Evolutionary conservation across 1,284 basidiomycete species (phyloP), one percentile per base, ranked within the genome.

Genomic region (Apiotrichum montevideense): DNA sequence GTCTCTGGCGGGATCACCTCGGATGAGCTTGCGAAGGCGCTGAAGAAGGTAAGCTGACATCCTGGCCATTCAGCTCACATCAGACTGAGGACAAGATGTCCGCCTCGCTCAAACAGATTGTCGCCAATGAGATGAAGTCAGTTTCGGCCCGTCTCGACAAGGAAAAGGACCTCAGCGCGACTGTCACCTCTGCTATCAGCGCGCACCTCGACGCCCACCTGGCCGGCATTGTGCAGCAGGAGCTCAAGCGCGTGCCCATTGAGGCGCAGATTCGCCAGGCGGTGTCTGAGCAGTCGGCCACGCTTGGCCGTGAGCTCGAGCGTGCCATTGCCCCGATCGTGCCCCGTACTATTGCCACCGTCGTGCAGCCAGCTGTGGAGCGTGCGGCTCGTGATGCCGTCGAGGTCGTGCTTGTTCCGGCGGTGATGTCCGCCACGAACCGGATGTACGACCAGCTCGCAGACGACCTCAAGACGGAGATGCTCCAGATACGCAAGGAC

Each of bases 391-490:
- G 65, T 7, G 66, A 66, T 6, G 55, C 60, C 0, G 52, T 73
- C 3, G 49, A 65, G 35, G 57, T 55, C 14, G 53, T 59, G 9
- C 54, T 74, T 9, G 54, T 71, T 4, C 71, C 72, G 0, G 66
- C 66, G 0, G 59, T 72, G 11, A 53, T 54, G 11, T 42, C 40
- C 6, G 62, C 64, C 6, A 61, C 58, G 9, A 58, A 51, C 5
- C 52, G 52, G 15, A 48, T 71, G 9, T 63, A 63, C 39, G 69
- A 72, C 52, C 63, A 65, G 51, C 56, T 74, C 5, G 54, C 62
- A 2, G 15, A 53, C 2, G 71, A 74, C 54, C 53, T 73, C 46
- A 66, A 64, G 57, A 65, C 69, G 6, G 71, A 74, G 56, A 66
- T 73, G 63, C 46, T 69, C 6, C 69, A 72, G 68, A 61, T 65